A percentile compares a stretch with the other conserved stretches of the same genome.
These are phyloP conservation scores for Chaetothyriales sp. DNA, from an alignment of 2,329 filamentous ascomycete genomes.

Conservation along the genomic window DNA sequence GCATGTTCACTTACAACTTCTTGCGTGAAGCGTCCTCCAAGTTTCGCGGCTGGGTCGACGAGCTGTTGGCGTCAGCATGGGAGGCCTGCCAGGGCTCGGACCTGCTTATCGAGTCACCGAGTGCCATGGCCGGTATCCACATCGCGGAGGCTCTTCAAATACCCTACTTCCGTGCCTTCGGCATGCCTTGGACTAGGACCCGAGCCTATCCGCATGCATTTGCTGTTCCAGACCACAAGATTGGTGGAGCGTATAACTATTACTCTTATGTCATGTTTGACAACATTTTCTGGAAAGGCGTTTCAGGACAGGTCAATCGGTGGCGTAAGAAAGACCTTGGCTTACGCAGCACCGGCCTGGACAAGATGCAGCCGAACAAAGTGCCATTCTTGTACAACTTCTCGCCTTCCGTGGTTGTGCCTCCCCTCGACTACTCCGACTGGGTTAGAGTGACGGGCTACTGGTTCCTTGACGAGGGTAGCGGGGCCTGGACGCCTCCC, in stretches of 20 bases:
- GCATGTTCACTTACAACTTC: slow-evolving; percentile 91
- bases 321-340: slow-evolving; percentile 76
- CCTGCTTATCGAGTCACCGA: slow-evolving; percentile 85
- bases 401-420: slow-evolving; percentile 82
- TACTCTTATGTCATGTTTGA: slow-evolving; percentile 95
- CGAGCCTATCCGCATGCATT: slow-evolving; percentile 94
- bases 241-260: slow-evolving; percentile 91
- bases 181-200: slow-evolving; percentile 97
- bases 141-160: slow-evolving; percentile 87
- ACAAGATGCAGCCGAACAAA: slow-evolving; percentile 90
- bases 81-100: slow-evolving; percentile 73
- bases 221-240: slow-evolving; percentile 79
- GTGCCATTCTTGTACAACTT: slow-evolving; percentile 99
- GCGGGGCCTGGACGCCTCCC: slow-evolving; percentile 52
- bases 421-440: slow-evolving; percentile 87
- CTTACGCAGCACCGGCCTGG: slow-evolving; percentile 65
- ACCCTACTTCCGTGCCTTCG: slow-evolving; percentile 93
- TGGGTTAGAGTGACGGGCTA: slow-evolving; percentile 97
- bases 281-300: slow-evolving; percentile 91
- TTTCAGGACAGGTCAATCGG: slow-evolving; percentile 76
- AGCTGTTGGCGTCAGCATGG: slow-evolving; percentile 70
- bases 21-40: slow-evolving; percentile 72
- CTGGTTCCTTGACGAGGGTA: slow-evolving; percentile 80
- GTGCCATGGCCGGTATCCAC: slow-evolving; percentile 94
- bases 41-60: slow-evolving; percentile 91